Conservation (phyloP, 2,329 filamentous ascomycete species). For the Cryoendolithus antarcticus region DNA sequence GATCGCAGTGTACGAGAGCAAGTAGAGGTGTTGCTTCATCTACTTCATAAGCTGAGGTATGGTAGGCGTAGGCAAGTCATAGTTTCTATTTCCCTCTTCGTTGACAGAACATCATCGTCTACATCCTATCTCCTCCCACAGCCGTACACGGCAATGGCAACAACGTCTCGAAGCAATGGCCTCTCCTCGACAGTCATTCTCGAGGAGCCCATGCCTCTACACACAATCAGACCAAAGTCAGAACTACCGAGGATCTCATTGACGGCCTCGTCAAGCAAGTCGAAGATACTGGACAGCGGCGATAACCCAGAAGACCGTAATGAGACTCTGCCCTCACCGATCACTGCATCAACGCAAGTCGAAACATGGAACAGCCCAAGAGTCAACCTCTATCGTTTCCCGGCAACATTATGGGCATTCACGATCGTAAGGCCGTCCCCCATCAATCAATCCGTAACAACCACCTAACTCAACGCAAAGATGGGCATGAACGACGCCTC, state of each 20-base stretch:
- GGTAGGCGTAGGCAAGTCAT: too few species aligned
- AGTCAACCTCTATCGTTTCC: conserved; percentile 46
- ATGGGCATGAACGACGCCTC: conserved; percentile 59
- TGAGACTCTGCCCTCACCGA: conserved; percentile 35
- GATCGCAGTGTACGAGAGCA: too few species aligned
- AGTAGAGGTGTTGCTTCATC: too few species aligned
- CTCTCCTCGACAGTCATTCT: conserved; percentile 18
- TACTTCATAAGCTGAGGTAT: too few species aligned
- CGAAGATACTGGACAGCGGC: conserved; percentile 1
- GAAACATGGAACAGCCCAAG: conserved; percentile 54
- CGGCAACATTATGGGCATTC: conserved; percentile 49
- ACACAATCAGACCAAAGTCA: conserved; percentile 10
- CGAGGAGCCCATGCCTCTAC: conserved; percentile 14
- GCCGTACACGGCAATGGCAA: too few species aligned
- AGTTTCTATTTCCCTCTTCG: too few species aligned
- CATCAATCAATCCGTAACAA: conserved; percentile 46
- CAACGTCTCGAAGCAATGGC: conserved; percentile 6
- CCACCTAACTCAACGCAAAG: conserved; percentile 46
- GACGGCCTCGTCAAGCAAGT: conserved; percentile 8
- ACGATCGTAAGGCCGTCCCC: conserved; percentile 27
- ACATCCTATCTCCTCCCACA: too few species aligned
- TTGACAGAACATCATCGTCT: too few species aligned
- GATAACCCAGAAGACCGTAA: conserved; percentile 14
- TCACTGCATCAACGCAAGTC: conserved; percentile 26
- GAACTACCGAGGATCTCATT: conserved; percentile 10